Percentiles rank a stretch among this genome's conserved stretches.
phyloP scores from a whole-genome alignment of 2,329 filamentous ascomycete genomes.

The Davidsoniella virescens region DNA sequence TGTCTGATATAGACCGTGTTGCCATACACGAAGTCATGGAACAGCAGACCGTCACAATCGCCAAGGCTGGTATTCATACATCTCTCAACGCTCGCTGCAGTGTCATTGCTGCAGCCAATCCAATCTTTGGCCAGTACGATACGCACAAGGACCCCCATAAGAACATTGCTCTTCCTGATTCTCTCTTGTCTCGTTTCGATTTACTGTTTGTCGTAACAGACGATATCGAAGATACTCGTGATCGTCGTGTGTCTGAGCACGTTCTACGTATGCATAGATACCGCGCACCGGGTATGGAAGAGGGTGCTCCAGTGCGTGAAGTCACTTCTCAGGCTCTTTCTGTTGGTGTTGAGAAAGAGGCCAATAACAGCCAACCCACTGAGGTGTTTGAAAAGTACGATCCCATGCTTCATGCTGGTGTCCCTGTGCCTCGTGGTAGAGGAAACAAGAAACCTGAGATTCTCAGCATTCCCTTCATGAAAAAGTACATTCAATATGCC shows the following conservation, averaged over 20 bases:
- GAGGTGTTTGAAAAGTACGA: constrained; percentile 96
- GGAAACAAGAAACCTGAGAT: constrained; percentile 72
- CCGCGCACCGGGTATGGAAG: constrained; percentile 79
- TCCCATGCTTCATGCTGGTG: constrained; percentile 84
- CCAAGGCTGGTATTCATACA: constrained; percentile 95
- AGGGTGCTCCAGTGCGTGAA: constrained; percentile 86
- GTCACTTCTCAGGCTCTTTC: constrained; percentile 69
- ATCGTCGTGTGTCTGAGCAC: constrained; percentile 86
- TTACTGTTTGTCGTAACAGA: constrained; percentile 94
- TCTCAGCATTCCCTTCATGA: constrained; percentile 92
- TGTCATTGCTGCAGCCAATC: constrained; percentile 90
- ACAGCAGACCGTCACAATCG: constrained; percentile 97
- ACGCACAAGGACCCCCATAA: constrained; percentile 97
- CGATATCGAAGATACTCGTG: constrained; percentile 86
- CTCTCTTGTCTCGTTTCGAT: constrained; percentile 94
- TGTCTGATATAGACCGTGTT: constrained; percentile 95
- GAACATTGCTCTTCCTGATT: constrained; percentile 95
- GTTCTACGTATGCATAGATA: constrained; percentile 96
- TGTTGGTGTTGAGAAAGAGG: constrained; percentile 67
- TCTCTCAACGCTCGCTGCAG: constrained; percentile 93
- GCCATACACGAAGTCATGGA: constrained; percentile 99
- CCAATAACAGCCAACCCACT: constrained; percentile 56
- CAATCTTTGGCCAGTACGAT: constrained; percentile 96
- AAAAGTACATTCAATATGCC: constrained; percentile 98
- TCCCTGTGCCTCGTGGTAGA: constrained; percentile 58